Evolutionary conservation across 2,329 filamentous ascomycete genomes (phyloP), one percentile per base, ranked within the genome.

Genomic region (Xylariales sp.): DNA sequence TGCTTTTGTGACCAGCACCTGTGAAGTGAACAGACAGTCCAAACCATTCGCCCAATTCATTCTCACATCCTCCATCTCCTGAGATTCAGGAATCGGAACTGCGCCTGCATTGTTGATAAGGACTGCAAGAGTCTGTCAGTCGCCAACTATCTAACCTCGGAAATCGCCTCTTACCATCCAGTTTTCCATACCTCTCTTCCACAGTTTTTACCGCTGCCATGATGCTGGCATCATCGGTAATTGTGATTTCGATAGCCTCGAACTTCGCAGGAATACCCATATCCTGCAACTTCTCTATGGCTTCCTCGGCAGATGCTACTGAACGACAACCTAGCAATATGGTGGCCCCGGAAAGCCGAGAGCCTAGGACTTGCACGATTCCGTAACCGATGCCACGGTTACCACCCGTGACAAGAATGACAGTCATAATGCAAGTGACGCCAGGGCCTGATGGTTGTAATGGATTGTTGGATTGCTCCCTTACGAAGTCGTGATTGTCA

Each of bases 161-260:
- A 5, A 35, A 9, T 9, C 8, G 10, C 10, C 5, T 37, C 40
- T 42, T n/a, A 44, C 42, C 45, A 14, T 46, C 43, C 24, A 47
- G 40, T 27, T 42, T 47, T 5, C 42, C 44, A 18, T 49, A 43
- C 29, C 19, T 45, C 25, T 32, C 38, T 31, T 47, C 39, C 2
- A 49, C 44, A 19, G 16, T 40, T n/a, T 27, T 20, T 16, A 47
- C 40, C 28, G 45, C 47, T 24, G 36, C 37, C 25, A 22, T 38
- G 15, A 48, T 46, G 37, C 46, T 47, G 21, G 24, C 20, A 24
- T 51, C 40, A 21, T 46, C 39, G n/a, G 43, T 46, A 21, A 45
- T 43, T 14, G 9, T 43, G 35, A 48, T 40, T 28, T 42, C 21
- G 5, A 47, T 15, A 15, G 38, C 25, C 18, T 47, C 37, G 32